Evolutionary conservation across 495 filamentous ascomycete genomes (phyloP).

Genomic region (Daldinia decipiens): DNA sequence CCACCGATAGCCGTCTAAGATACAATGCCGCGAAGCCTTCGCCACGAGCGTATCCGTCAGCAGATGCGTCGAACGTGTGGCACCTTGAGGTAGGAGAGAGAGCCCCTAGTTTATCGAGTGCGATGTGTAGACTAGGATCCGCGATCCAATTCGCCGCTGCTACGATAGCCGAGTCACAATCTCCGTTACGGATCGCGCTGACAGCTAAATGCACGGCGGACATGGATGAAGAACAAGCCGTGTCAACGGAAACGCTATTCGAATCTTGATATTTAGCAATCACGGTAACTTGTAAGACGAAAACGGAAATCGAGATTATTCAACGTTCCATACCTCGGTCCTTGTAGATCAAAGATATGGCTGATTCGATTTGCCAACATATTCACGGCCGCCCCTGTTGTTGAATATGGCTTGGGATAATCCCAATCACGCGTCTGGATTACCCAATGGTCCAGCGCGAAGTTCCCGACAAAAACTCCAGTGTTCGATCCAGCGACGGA

Average conservation of each 20-base stretch:
- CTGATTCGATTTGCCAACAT: neutral
- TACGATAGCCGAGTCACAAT: neutral
- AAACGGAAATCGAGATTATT: neutral
- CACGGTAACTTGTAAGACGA: neutral
- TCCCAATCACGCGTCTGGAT: neutral
- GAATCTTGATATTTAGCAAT: neutral
- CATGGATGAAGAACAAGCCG: conserved; percentile 2
- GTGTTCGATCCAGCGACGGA: neutral
- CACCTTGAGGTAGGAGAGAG: neutral
- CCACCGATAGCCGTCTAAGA: neutral
- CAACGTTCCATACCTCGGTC: neutral
- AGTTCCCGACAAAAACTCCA: neutral
- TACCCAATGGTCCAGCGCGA: neutral
- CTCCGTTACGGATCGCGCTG: neutral
- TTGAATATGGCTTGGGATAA: neutral
- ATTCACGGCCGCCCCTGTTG: neutral
- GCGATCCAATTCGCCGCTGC: neutral
- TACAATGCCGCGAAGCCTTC: neutral
- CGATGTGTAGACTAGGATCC: neutral
- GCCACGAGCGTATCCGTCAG: neutral
- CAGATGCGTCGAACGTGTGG: neutral
- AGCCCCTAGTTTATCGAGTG: neutral
- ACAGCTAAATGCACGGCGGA: neutral
- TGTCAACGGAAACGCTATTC: neutral
- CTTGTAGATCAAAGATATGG: neutral